Evolutionary conservation across 2,329 filamentous ascomycete genomes (phyloP).

Genomic region (Microthyrium microscopicum): DNA sequence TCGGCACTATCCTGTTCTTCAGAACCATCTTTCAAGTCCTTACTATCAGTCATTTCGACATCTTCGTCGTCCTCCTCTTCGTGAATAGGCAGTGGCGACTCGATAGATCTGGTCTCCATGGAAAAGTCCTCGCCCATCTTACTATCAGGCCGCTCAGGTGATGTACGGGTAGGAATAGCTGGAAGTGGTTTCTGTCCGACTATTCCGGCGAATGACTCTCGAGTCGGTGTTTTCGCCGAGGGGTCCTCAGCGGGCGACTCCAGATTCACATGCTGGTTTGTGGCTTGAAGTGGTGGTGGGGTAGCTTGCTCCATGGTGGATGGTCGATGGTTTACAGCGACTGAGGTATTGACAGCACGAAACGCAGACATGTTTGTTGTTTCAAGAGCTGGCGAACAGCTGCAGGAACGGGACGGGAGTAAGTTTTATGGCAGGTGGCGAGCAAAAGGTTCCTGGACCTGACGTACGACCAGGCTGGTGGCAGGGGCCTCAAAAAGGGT

Average conservation of each 20-base stretch:
- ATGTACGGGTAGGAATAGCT: constrained; percentile 26
- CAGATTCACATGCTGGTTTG: too few species aligned
- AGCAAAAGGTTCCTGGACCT: too few species aligned
- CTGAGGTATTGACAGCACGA: constrained; percentile 42
- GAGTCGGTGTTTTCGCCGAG: constrained; percentile 45
- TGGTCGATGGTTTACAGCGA: constrained; percentile 25
- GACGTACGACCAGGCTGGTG: too few species aligned
- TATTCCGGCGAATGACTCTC: constrained; percentile 32
- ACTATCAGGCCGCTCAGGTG: constrained; percentile 13
- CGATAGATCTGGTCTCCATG: constrained; percentile 37
- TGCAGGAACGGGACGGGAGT: too few species aligned
- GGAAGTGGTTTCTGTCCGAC: constrained; percentile 30
- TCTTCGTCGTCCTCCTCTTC: constrained; percentile 47
- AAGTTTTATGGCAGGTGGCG: too few species aligned
- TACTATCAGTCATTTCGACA: constrained; percentile 58
- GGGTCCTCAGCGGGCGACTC: constrained; percentile 15
- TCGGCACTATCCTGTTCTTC: constrained; percentile 33
- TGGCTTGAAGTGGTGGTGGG: constrained; percentile 20
- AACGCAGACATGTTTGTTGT: constrained; percentile 48
- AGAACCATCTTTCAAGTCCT: constrained; percentile 39
- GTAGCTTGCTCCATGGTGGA: constrained; percentile 29
- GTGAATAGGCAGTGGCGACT: constrained; percentile 44
- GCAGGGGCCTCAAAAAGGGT: too few species aligned
- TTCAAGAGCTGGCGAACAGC: too few species aligned
- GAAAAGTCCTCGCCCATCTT: constrained; percentile 18